Evolutionary conservation across 1,284 basidiomycete species (phyloP), one percentile per base, ranked within the genome.

Genomic region (Pterulicium gracile): DNA sequence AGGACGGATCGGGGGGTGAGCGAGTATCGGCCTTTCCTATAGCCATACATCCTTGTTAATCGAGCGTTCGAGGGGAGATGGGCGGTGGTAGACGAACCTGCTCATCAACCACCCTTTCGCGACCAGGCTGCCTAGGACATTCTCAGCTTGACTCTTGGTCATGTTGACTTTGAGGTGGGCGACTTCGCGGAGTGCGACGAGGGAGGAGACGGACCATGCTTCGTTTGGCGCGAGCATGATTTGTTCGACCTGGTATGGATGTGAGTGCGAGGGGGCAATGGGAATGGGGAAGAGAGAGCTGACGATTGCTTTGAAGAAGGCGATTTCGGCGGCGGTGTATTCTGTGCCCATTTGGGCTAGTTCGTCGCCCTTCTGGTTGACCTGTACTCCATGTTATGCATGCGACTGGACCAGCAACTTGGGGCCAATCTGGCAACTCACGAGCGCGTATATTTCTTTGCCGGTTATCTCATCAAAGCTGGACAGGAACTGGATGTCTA

Each of bases 61-160:
- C 40, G 27, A 49, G 47, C n/a, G n/a, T 15, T 24, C 5, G 22
- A 18, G 13, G 27, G 19, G 13, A 15, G 18, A 21, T 15, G 3
- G 23, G 1, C 14, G 19, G 44, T 52, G 40, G 47, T 24, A 17
- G 13, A 14, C 81, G 55, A 56, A 84, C 88, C 71, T 75, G 76
- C 83, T 88, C 61, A 80, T 83, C 2, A 91, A 61, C 89, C 88
- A 89, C 19, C 84, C 83, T 53, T 79, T 81, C 18, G 84, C 79
- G 1, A 92, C 85, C 56, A 94, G 87, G 53, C 84, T 90, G 21
- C 70, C 67, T 15, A 94, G 62, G 7, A 89, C 72, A 35, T 72
- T 61, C 62, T 93, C 86, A 1, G 78, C 83, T 50, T 84, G 82
- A 3, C 78, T 68, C 60, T 88, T 85, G 43, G 79, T 79, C 72